phyloP scores from a whole-genome alignment of 768 basidiomycete species.

The Porphyrellus cyaneotinctus region DNA sequence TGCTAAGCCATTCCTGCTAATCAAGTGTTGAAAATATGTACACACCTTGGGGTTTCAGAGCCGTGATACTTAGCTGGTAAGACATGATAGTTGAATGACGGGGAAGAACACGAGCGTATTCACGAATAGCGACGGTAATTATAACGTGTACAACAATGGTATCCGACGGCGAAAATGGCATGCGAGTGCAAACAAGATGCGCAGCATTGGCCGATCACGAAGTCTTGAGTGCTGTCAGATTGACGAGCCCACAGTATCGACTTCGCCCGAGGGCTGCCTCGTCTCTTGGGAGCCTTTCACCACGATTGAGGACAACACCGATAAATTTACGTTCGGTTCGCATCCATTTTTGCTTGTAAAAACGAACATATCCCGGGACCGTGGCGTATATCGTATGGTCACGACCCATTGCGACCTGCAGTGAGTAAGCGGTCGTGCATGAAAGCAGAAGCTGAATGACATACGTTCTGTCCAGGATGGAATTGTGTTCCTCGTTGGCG shows the following conservation, averaged over 20 bases:
- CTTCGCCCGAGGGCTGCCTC: conserved; percentile 71
- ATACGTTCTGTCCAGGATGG: conserved; percentile 90
- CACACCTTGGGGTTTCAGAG: conserved; percentile 39
- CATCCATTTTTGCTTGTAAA: conserved; percentile 81
- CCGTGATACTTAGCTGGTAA: conserved; percentile 38
- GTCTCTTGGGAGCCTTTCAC: conserved; percentile 85
- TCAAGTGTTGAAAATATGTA: not conserved
- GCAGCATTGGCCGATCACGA: conserved; percentile 1
- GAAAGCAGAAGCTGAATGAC: conserved; percentile 25
- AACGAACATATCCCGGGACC: conserved; percentile 89
- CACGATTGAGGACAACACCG: conserved; percentile 78
- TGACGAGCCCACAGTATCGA: conserved; percentile 76
- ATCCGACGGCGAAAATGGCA: not conserved
- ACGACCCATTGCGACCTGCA: conserved; percentile 82
- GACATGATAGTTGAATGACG: conserved; percentile 21
- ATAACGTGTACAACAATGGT: conserved; percentile 17
- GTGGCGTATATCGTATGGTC: conserved; percentile 94
- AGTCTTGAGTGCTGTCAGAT: conserved; percentile 44
- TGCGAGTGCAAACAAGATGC: not conserved
- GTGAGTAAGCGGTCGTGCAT: conserved; percentile 4
- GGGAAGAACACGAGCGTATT: not conserved
- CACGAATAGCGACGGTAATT: conserved; percentile 11
- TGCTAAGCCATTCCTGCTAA: not conserved
- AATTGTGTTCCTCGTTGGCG: conserved; percentile 91
- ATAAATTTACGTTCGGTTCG: conserved; percentile 72